phyloP scores from a whole-genome alignment of 306 rosid species.

The Prunus armeniaca region DNA sequence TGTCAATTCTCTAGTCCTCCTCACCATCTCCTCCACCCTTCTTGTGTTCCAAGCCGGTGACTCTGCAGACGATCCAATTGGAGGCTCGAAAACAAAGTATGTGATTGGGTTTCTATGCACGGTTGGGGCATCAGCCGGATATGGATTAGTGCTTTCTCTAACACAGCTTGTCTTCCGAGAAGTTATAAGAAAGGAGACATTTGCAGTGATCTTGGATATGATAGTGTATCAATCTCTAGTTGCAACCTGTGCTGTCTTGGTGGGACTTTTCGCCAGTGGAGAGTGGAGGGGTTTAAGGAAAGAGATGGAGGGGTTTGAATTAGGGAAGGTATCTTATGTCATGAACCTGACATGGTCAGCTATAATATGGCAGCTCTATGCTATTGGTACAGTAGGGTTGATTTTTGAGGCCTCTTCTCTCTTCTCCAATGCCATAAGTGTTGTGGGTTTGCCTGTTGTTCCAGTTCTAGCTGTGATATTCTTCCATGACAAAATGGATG shows the following conservation, averaged over 20 bases:
- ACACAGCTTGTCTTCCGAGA: conserved; percentile 28
- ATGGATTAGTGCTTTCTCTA: conserved; percentile 29
- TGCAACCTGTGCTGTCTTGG: conserved; percentile 26
- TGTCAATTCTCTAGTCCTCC: conserved; percentile 49
- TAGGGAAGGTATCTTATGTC: conserved; percentile 36
- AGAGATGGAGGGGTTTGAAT: conserved; percentile 39
- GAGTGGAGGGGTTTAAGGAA: conserved; percentile 38
- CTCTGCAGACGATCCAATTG: background rate
- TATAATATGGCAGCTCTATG: conserved; percentile 27
- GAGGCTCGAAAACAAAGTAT: conserved; percentile 27
- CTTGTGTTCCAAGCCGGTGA: conserved; percentile 26
- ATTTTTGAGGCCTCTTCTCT: conserved; percentile 44
- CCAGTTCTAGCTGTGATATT: conserved; percentile 39
- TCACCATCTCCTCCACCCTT: conserved; percentile 50
- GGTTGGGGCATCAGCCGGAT: conserved; percentile 36
- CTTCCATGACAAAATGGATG: conserved; percentile 44
- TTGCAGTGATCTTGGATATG: conserved; percentile 33
- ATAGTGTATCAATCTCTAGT: conserved; percentile 23
- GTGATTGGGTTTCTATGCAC: conserved; percentile 49
- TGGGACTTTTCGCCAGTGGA: conserved; percentile 46
- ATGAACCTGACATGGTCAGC: conserved; percentile 38
- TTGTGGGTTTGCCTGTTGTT: conserved; percentile 40
- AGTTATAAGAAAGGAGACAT: conserved; percentile 30
- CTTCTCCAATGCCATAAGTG: conserved; percentile 46
- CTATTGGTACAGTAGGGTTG: conserved; percentile 40